Percentiles rank a stretch among this genome's conserved stretches.
Evolutionary conservation across 306 rosid species (phyloP).

Genomic region (Gastrolobium villosum): DNA sequence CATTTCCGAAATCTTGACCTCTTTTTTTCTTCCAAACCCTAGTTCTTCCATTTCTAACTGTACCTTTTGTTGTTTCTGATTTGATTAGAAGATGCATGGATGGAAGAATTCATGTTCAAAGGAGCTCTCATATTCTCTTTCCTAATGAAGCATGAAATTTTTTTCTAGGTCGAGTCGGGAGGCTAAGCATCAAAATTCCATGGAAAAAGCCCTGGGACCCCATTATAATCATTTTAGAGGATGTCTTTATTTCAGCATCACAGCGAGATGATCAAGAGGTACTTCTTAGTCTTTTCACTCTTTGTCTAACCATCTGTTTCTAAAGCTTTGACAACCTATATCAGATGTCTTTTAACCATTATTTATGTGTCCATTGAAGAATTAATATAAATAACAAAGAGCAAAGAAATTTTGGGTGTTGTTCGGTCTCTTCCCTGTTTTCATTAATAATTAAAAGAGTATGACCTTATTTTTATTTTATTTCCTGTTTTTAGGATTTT

Average conservation of each 20-base stretch:
- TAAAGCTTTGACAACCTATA: constrained; percentile 29
- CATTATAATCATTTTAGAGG: constrained; percentile 79
- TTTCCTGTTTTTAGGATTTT: too few relatives aligned
- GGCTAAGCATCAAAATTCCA: constrained; percentile 94
- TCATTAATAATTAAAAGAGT: too few relatives aligned
- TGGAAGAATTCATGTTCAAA: constrained; percentile 13
- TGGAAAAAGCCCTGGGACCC: constrained; percentile 99
- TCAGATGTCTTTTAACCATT: background rate
- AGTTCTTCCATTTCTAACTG: background rate
- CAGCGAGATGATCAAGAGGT: constrained; percentile 95
- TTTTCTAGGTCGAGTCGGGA: constrained; percentile 86
- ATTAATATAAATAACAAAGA: constrained; percentile 21
- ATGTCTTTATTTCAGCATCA: constrained; percentile 83
- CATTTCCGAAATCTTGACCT: constrained; percentile 3
- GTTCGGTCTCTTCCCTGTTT: too few relatives aligned
- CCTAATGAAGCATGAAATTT: constrained; percentile 38
- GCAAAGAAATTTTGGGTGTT: background rate
- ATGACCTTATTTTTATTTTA: too few relatives aligned
- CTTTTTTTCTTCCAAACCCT: background rate
- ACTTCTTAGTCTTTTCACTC: constrained; percentile 28
- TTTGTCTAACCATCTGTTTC: constrained; percentile 22
- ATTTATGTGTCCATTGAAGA: constrained; percentile 14
- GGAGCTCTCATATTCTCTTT: constrained; percentile 39
- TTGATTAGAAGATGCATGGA: constrained; percentile 37
- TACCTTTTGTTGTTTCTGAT: constrained; percentile 29